These are phyloP conservation scores for Brassica rapa DNA, from an alignment of 345 rosid genomes.

Conservation along the genomic window DNA sequence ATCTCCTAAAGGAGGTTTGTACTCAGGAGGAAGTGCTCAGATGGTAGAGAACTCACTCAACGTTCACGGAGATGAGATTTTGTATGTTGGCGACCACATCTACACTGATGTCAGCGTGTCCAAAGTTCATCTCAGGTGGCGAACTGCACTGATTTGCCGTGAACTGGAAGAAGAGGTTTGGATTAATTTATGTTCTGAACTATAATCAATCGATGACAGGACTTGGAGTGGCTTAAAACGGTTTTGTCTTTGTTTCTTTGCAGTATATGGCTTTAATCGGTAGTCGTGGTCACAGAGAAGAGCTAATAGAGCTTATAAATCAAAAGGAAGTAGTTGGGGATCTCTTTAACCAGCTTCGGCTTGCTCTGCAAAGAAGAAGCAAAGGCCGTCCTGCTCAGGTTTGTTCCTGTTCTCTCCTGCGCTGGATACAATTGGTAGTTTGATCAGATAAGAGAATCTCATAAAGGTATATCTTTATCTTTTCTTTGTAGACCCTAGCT, in stretches of 20 bases:
- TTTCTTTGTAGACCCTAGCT: conserved; percentile 68
- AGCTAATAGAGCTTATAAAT: conserved; percentile 77
- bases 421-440: background rate
- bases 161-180: conserved; percentile 93
- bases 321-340: conserved; percentile 89
- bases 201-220: background rate
- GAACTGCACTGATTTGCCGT: conserved; percentile 90
- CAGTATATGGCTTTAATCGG: conserved; percentile 83
- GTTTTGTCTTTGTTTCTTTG: conserved; percentile 31
- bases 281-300: conserved; percentile 65
- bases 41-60: conserved; percentile 85
- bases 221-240: background rate
- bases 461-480: background rate
- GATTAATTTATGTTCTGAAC: background rate
- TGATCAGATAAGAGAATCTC: conserved; percentile 2
- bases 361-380: conserved; percentile 78
- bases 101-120: conserved; percentile 97
- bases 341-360: conserved; percentile 92
- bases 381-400: conserved; percentile 92
- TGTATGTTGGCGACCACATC: conserved; percentile 94
- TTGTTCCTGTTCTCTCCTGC: conserved; percentile 20
- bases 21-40: conserved; percentile 98
- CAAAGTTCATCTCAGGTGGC: conserved; percentile 90
- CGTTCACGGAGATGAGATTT: conserved; percentile 91
- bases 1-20: conserved; percentile 67